Evolutionary conservation across 1,284 basidiomycete genomes (phyloP).

Genomic region (Apiotrichum akiyoshidainum): DNA sequence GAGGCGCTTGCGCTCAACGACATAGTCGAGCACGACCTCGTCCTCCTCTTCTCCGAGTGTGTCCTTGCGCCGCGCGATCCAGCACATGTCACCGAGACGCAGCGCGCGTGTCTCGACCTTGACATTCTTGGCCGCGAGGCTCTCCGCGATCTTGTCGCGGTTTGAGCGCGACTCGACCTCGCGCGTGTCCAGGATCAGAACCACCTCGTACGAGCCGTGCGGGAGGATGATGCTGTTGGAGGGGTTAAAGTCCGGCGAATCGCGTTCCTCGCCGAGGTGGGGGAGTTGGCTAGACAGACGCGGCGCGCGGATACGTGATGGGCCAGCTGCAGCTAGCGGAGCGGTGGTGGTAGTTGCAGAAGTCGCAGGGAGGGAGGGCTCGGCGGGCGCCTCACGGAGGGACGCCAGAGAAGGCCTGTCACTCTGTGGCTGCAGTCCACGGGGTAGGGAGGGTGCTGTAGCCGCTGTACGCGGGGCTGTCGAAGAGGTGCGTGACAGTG

Average conservation of each 20-base stretch:
- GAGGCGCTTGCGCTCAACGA: slow-evolving; percentile 58
- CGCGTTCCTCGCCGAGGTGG: slow-evolving; percentile 13
- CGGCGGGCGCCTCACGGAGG: too few relatives aligned
- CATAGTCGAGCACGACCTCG: slow-evolving; percentile 58
- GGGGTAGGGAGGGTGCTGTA: too few relatives aligned
- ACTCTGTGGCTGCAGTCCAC: too few relatives aligned
- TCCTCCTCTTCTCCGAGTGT: slow-evolving; percentile 42
- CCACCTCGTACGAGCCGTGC: slow-evolving; percentile 55
- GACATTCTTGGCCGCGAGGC: slow-evolving; percentile 47
- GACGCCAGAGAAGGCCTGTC: too few relatives aligned
- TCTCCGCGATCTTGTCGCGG: slow-evolving; percentile 47
- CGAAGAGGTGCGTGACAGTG: too few relatives aligned
- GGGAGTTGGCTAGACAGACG: slow-evolving; percentile 37
- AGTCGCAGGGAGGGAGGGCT: too few relatives aligned
- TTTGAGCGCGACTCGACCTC: slow-evolving; percentile 52
- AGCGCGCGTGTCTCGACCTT: slow-evolving; percentile 54
- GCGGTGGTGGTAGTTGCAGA: background rate
- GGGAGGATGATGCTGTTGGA: slow-evolving; percentile 51
- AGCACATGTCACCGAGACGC: slow-evolving; percentile 58
- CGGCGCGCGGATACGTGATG: slow-evolving; percentile 18
- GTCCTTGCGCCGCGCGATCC: slow-evolving; percentile 54
- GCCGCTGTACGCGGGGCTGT: too few relatives aligned
- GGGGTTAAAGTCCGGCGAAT: slow-evolving; percentile 28
- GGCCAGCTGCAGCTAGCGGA: background rate
- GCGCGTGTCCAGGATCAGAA: slow-evolving; percentile 57